Conservation (phyloP, 2,329 filamentous ascomycete genomes). For the Claviceps fusiformis region DNA sequence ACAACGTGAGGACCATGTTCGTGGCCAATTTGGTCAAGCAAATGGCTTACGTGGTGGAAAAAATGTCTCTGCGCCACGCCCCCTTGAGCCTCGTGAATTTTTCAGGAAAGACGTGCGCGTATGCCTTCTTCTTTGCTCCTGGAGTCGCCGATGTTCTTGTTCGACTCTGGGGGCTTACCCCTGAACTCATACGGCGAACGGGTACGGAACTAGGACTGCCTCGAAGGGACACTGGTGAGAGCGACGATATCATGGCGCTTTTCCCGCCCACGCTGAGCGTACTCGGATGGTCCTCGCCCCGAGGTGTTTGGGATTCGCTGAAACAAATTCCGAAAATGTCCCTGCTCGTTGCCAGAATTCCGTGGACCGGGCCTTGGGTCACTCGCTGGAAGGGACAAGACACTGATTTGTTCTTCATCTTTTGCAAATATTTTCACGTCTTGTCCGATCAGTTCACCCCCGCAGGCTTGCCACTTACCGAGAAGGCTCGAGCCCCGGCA, state of each 20-base stretch:
- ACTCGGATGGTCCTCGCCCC: slow-evolving; percentile 41
- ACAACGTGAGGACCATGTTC: slow-evolving; percentile 82
- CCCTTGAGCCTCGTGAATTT: slow-evolving; percentile 62
- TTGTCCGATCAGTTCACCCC: slow-evolving; percentile 63
- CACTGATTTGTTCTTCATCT: slow-evolving; percentile 83
- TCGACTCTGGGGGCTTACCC: slow-evolving; percentile 62
- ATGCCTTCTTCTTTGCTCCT: slow-evolving; percentile 86
- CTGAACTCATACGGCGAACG: slow-evolving; percentile 56
- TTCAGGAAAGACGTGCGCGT: slow-evolving; percentile 80
- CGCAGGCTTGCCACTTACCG: slow-evolving; percentile 32
- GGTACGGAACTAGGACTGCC: slow-evolving; percentile 55
- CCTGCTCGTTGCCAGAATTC: slow-evolving; percentile 55
- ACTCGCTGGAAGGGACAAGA: slow-evolving; percentile 77
- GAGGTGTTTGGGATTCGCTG: slow-evolving; percentile 38
- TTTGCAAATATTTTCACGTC: slow-evolving; percentile 77
- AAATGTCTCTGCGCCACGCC: slow-evolving; percentile 64
- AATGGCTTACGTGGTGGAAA: slow-evolving; percentile 76
- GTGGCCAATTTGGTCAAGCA: slow-evolving; percentile 69
- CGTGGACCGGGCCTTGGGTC: slow-evolving; percentile 77
- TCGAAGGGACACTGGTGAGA: slow-evolving; percentile 38
- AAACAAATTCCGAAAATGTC: slow-evolving; percentile 53
- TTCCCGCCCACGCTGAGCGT: slow-evolving; percentile 56
- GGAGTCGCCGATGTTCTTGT: slow-evolving; percentile 74
- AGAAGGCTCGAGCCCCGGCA: slow-evolving; percentile 56
- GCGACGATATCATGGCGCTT: slow-evolving; percentile 50